Base-by-base conservation (phyloP, 2,329 filamentous ascomycete species). In the Dactylella cylindrospora region DNA sequence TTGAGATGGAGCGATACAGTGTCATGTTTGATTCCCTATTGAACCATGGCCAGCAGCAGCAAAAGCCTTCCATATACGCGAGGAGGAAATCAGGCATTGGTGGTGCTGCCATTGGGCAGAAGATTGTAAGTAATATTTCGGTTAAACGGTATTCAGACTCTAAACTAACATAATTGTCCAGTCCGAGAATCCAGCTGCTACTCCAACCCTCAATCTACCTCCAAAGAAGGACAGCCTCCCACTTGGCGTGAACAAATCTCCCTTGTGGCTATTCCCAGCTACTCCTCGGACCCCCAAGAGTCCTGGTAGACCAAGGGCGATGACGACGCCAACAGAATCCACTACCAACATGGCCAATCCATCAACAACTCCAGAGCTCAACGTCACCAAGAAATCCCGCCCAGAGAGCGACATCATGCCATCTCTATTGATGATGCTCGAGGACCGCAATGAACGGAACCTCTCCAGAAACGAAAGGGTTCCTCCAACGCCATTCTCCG, bases 21-120 rank as follows among this genome's bases (percentile, higher is more conserved):
- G 81, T 96, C 66, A 96, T 96, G 90, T 96, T 97, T 70, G 83
- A 84, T 51, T 81, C 80, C 29, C 77, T 96, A 5, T 75, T 95
- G 20, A 79, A 81, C 62, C 71, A 43, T 12, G 47, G 10, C 68
- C 68, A 52, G 13, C 57, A 61, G 25, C 39, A 40, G 7, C 38
- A 29, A n/a, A 64, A 57, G 23, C 36, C 46, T 19, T 57, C 50
- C 7, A 52, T 64, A 12, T 64, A 66, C 26, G 57, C 57, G 9
- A 44, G 59, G 23, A 32, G 57, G 25, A 64, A 57, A 44, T 64
- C 64, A 5, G 51, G 50, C 6, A 19, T 62, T 13, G 31, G 50
- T 15, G 39, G 33, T 31, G 28, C 19, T 35, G 25, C 39, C 13
- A 19, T 15, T 22, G 59, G 67, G 25, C 32, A 46, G 10, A 33